These are phyloP conservation scores for Paraurostyla sp. DNA, from an alignment of 73 alveolate genomes.

Conservation along the genomic window DNA sequence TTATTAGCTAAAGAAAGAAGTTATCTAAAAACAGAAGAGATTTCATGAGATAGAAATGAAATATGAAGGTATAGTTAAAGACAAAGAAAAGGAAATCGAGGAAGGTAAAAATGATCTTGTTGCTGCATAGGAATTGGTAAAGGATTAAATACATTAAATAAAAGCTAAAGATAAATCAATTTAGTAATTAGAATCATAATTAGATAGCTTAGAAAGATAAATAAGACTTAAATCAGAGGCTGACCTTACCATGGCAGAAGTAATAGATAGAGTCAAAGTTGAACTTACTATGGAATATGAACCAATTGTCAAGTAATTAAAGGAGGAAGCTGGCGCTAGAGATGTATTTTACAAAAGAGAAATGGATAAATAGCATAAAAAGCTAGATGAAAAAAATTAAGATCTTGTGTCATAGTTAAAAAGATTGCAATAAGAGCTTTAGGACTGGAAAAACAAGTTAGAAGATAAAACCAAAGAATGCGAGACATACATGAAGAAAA, in stretches of 20 bases:
- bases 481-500: background rate
- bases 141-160: background rate
- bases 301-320: background rate
- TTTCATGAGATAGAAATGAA: background rate
- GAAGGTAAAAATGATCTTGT: background rate
- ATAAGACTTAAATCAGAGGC: conserved; percentile 31
- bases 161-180: background rate
- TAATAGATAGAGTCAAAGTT: background rate
- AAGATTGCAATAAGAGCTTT: background rate
- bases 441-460: conserved; percentile 26
- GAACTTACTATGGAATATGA: conserved; percentile 31
- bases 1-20: conserved; percentile 10
- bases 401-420: background rate
- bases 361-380: background rate
- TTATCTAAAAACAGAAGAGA: background rate
- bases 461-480: conserved; percentile 39
- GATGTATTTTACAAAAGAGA: conserved; percentile 22
- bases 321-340: conserved; percentile 35
- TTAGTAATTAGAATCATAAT: background rate
- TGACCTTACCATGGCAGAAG: conserved; percentile 34
- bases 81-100: conserved; percentile 22
- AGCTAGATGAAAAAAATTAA: background rate
- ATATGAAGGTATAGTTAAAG: background rate
- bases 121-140: conserved; percentile 16
- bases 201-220: background rate